phyloP scores from a whole-genome alignment of 2,329 filamentous ascomycete species.

The Penicillium sclerotiorum region DNA sequence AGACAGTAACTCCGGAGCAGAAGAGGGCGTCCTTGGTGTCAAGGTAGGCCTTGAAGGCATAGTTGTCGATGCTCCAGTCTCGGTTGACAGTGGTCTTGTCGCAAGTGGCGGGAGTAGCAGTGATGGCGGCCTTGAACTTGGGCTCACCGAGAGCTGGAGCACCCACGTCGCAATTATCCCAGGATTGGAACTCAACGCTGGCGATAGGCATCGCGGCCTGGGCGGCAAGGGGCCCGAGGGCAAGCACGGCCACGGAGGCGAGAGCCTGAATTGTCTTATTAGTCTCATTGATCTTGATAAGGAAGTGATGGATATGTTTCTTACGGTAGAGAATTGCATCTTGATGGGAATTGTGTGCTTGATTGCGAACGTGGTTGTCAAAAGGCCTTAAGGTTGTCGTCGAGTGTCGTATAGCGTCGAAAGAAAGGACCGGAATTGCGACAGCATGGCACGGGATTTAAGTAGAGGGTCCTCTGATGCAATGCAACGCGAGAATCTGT shows the following conservation, averaged over 20 bases:
- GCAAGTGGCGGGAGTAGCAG: constrained; percentile 20
- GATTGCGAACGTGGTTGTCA: constrained; percentile 8
- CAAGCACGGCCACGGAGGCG: constrained; percentile 20
- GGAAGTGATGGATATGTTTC: background rate
- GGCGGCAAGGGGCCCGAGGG: constrained; percentile 13
- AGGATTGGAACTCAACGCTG: constrained; percentile 24
- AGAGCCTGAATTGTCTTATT: constrained; percentile 16
- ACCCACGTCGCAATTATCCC: constrained; percentile 24
- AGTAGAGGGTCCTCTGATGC: constrained; percentile 7
- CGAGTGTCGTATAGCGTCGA: constrained; percentile 10
- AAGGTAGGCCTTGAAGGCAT: constrained; percentile 19
- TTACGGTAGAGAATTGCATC: constrained; percentile 27
- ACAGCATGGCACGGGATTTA: constrained; percentile 16
- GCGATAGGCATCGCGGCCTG: constrained; percentile 23
- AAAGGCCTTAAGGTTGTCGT: constrained; percentile 4
- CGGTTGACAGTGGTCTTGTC: constrained; percentile 24
- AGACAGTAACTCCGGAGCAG: constrained; percentile 23
- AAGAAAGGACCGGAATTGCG: background rate
- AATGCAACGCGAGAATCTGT: constrained; percentile 9
- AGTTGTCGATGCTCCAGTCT: constrained; percentile 26
- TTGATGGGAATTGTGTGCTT: constrained; percentile 9
- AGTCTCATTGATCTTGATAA: background rate
- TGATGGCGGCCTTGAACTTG: constrained; percentile 15
- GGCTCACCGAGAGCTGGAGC: constrained; percentile 15
- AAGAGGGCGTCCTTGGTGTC: constrained; percentile 23